Evolutionary conservation across 176 grass and related monocot species (phyloP), one percentile per base, ranked within the genome.

Genomic region (Dactylis glomerata): DNA sequence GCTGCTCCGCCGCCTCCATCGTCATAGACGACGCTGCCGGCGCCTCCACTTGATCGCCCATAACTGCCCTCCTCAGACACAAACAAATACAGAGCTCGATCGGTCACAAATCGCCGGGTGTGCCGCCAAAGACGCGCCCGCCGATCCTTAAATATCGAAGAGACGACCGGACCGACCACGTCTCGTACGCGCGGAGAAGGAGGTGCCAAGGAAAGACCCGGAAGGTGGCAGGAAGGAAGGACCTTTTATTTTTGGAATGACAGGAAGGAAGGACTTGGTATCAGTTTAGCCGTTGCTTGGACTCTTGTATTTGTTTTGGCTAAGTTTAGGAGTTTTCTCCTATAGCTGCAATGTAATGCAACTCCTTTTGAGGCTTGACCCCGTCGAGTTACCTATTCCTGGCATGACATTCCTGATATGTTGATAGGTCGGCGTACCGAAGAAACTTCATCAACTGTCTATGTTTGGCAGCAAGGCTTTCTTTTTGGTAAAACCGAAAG

Each of bases 1-100:
- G 86, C 78, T 88, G 90, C 76, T 92, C 80, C 75, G 90, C 84
- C 11, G 87, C 90, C 77, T 92, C 87, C 90, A 86, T 75, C 68
- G 81, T 77, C 16, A 75, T 70, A 38, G 72, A 51, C 4, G 72
- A 75, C 16, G 22, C 40, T 2, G 31, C 71, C 38, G 59, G 64
- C 31, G 20, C 61, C 59, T 51, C 47, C 36, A 8, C n/a, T 41
- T 31, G 59, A 7, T 66, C 49, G 16, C 54, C 38, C 80, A 77
- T 64, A 0, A 20, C 15, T 10, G 3, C 7, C 37, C 31, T 56
- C 75, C 56, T 10, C 76, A 6, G 24, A 3, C 34, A 34, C 52
- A 14, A 34, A 36, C 49, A 75, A 81, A 73, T 49, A 73, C 70
- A 5, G 42, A 5, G 8, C 42, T 7, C 42, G 70, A 47, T 4